These are phyloP conservation scores for Colletotrichum brevisporum DNA, from an alignment of 2,329 filamentous ascomycete species.

Conservation along the genomic window DNA sequence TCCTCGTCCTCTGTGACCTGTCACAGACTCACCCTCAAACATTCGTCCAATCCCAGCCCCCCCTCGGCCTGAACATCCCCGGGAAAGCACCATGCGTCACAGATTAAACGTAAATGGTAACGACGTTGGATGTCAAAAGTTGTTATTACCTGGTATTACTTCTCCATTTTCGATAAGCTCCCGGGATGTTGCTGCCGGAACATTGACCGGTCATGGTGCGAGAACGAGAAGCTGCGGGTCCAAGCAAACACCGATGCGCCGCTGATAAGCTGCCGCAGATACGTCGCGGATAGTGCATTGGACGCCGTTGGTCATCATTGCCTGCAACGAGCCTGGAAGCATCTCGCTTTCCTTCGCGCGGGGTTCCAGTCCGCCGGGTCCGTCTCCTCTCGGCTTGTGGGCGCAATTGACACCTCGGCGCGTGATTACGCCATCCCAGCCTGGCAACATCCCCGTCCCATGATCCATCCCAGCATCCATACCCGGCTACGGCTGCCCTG, in stretches of 20 bases:
- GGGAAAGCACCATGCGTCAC: too few relatives aligned
- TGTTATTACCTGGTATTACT: too few relatives aligned
- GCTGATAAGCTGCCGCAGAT: not conserved
- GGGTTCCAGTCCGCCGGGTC: not conserved
- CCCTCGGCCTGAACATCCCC: not conserved
- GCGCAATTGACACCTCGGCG: not conserved
- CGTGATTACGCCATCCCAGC: conserved; percentile 2
- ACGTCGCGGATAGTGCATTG: not conserved
- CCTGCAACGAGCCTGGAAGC: conserved; percentile 1
- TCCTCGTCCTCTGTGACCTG: conserved; percentile 12
- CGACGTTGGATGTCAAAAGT: too few relatives aligned
- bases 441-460: too few relatives aligned
- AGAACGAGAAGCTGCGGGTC: not conserved
- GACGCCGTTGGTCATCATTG: conserved; percentile 9
- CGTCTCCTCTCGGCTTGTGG: conserved; percentile 1
- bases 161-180: too few relatives aligned
- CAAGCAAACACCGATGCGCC: not conserved
- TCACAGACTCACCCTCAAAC: not conserved
- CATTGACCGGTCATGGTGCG: not conserved
- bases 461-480: too few relatives aligned
- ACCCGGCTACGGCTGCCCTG: not conserved
- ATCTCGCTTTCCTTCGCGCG: too few relatives aligned
- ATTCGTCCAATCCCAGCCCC: not conserved
- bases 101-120: too few relatives aligned
- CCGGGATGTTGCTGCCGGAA: too few relatives aligned